These are phyloP conservation scores for Tirmania nivea DNA, from an alignment of 495 filamentous ascomycete genomes.

Conservation along the genomic window DNA sequence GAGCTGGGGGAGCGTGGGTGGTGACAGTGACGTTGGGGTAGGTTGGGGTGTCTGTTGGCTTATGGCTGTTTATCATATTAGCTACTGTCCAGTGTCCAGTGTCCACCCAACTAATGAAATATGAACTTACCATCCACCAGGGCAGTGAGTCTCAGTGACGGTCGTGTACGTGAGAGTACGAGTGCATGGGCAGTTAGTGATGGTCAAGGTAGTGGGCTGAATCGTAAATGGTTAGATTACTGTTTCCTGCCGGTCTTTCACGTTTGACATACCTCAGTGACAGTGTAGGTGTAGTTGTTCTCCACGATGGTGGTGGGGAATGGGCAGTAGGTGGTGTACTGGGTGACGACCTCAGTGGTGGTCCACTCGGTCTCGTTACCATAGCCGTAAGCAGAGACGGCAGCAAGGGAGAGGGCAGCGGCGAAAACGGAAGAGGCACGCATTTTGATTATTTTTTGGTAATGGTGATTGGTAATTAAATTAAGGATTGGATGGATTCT, in stretches of 20 bases:
- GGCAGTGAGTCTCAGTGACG: slow-evolving; percentile 6
- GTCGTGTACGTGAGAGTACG: slow-evolving; percentile 1
- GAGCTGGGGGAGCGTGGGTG: slow-evolving; percentile 18
- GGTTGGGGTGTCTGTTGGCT: background rate
- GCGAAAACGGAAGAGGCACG: slow-evolving; percentile 53
- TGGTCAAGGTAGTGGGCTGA: slow-evolving; percentile 51
- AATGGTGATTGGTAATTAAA: slow-evolving; percentile 5
- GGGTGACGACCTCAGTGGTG: slow-evolving; percentile 57
- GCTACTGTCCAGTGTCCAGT: background rate
- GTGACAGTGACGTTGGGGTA: slow-evolving; percentile 20
- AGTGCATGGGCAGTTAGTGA: slow-evolving; percentile 56
- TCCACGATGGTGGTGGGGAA: slow-evolving; percentile 47
- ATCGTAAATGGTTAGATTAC: background rate
- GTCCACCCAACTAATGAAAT: too few species aligned
- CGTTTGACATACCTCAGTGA: slow-evolving; percentile 37
- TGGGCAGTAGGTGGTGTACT: slow-evolving; percentile 74
- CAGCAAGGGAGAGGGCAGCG: slow-evolving; percentile 39
- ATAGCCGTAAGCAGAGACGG: slow-evolving; percentile 18
- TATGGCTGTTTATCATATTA: background rate
- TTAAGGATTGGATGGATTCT: slow-evolving; percentile 7
- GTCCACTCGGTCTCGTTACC: slow-evolving; percentile 16
- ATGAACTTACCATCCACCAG: slow-evolving; percentile 1
- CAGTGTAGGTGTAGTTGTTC: slow-evolving; percentile 52
- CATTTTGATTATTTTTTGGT: slow-evolving; percentile 44
- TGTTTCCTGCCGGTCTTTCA: background rate